Base-by-base conservation (phyloP, 495 filamentous ascomycete species). In the Halenospora varia region DNA sequence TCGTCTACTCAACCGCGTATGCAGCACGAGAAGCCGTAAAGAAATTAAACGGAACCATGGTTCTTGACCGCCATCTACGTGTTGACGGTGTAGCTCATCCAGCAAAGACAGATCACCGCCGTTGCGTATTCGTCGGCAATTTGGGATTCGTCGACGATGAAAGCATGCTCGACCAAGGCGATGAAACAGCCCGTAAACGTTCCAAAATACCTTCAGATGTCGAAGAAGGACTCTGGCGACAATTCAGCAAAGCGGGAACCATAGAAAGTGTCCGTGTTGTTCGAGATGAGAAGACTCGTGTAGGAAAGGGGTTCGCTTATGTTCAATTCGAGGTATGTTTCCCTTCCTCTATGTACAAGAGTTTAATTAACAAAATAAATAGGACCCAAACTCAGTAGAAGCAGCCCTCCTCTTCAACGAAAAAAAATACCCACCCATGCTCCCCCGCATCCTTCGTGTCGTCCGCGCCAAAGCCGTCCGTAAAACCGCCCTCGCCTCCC, bases 251-350 rank as follows among this genome's bases (percentile, higher is more conserved):
- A 48, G 87, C 82, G 55, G 92, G 95, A 53, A 87, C 79, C 48
- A 85, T 99, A 11, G 93, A 99, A 73, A 93, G 86, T 64, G 95
- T 97, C 29, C 86, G 95, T 10, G 88, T 99, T n/a, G 81, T 96
- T 25, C 83, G 95, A 55, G 95, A 99, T 63, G 74, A 86, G 45
- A 85, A 84, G 48, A 97, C 95, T 19, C 82, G 95, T 29, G 90
- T 99, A 47, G 92, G 94, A 47, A 97, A 99, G 70, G 95, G 95
- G 13, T 90, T 99, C 70, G 95, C 95, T 19, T 99, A 99, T 64
- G 92, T 99, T 29, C 95, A 99, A 65, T 99, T 97, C 70, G 76
- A 82, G 67, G 84, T 84, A 59, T 67, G 71, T 68, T 51, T 25
- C 39, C 25, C 15, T 23, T 26, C 48, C 35, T 49, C 18, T 41